Base-by-base conservation (phyloP, 805 yeast genomes). In the Alloascoidea hylecoeti region DNA sequence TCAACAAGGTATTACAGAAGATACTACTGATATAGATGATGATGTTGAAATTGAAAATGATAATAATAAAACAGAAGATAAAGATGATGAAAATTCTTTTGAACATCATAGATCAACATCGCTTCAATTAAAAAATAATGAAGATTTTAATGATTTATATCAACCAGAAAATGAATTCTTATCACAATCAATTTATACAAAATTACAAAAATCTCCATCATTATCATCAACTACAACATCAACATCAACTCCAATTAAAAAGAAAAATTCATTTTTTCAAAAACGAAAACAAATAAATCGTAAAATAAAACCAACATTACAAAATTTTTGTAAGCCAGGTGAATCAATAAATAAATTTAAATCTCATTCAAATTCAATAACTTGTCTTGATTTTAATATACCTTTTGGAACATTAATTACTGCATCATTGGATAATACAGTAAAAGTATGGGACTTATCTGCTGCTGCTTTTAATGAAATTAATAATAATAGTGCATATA, bases 361-460 rank as follows among this genome's bases (percentile, higher is more conserved):
- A 13, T 74, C 75, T 1, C 83, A 77, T 48, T 62, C 61, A 3
- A 72, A 66, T 34, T 44, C 70, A 2, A 60, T 81, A 16, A 66
- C 72, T 1, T 64, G 74, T 23, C 50, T 80, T 41, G 86, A 76
- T 44, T 79, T 80, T 51, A 85, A 79, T 49, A 61, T 68, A 16
- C 89, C 89, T 9, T 80, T 76, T 55, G 88, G 86, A 2, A 74
- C 75, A 1, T 48, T 84, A 54, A 86, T 85, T 2, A 70, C 88
- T 13, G 84, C 95, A 0, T 72, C 85, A 9, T 58, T 74, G 47
- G 95, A 85, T 52, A 82, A 78, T 51, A 72, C 80, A 0, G 78
- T 85, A 3, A 68, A 78, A 44, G 80, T 86, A 3, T 86, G 95
- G 95, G 94, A 86, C 59, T 56, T 80, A 47, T 69, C 77, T 32